These are phyloP conservation scores for Malassezia brasiliensis DNA, from an alignment of 1,284 basidiomycete genomes.

Conservation along the genomic window DNA sequence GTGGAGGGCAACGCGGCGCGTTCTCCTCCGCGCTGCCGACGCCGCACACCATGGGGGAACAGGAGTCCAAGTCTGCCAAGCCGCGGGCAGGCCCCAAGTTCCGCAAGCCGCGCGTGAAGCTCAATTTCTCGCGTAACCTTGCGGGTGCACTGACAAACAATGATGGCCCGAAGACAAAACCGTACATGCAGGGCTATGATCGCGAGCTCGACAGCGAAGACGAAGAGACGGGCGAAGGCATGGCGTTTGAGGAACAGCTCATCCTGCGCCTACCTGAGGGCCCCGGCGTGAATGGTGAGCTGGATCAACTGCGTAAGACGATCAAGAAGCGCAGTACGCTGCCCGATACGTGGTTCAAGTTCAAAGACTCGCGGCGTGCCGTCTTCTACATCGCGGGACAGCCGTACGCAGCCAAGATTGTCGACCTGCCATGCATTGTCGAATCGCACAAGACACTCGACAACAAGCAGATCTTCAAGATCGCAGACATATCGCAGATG, in stretches of 20 bases:
- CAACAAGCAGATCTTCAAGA: slow-evolving; percentile 87
- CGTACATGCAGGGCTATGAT: slow-evolving; percentile 54
- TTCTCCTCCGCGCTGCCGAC: not conserved
- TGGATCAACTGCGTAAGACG: slow-evolving; percentile 51
- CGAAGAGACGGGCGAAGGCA: slow-evolving; percentile 56
- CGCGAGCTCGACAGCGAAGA: slow-evolving; percentile 91
- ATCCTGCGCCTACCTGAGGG: slow-evolving; percentile 80
- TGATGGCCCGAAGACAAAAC: slow-evolving; percentile 37
- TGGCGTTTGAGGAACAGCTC: slow-evolving; percentile 96
- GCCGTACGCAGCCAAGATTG: slow-evolving; percentile 80
- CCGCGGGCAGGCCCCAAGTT: slow-evolving; percentile 5
- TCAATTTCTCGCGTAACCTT: slow-evolving; percentile 17
- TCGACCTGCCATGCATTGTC: slow-evolving; percentile 86
- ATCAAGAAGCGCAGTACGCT: slow-evolving; percentile 65
- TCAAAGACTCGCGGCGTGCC: slow-evolving; percentile 92
- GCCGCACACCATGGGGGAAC: not conserved
- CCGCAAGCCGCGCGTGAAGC: slow-evolving; percentile 15
- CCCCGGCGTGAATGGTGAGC: slow-evolving; percentile 53
- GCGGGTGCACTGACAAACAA: slow-evolving; percentile 15
- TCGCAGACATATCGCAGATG: slow-evolving; percentile 81
- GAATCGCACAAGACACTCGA: slow-evolving; percentile 95
- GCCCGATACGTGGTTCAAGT: slow-evolving; percentile 88
- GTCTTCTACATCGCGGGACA: slow-evolving; percentile 76
- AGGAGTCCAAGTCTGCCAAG: not conserved
- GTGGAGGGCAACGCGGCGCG: not conserved